Evolutionary conservation across 306 rosid genomes (phyloP).

Genomic region (Chamaecrista fasciculata): DNA sequence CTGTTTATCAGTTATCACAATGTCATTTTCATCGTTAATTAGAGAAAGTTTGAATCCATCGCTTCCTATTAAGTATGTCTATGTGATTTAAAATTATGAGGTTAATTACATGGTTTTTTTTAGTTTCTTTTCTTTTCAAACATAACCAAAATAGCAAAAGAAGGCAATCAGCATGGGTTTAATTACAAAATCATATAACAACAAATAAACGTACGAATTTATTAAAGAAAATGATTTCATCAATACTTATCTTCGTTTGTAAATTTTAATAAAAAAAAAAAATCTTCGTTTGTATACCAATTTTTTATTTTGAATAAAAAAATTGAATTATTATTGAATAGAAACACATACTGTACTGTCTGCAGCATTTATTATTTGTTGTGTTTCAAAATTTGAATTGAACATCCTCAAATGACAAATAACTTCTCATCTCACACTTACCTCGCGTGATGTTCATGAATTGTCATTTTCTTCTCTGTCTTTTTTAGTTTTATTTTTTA

Average conservation of each 20-base stretch:
- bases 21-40: neutral
- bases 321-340: neutral
- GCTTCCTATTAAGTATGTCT: too few relatives aligned
- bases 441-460: conserved; percentile 47
- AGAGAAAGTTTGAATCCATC: neutral
- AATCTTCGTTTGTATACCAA: neutral
- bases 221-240: neutral
- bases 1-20: neutral
- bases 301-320: too few relatives aligned
- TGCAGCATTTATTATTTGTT: conserved; percentile 27
- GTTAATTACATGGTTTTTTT: neutral
- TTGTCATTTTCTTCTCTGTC: conserved; percentile 21
- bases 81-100: too few relatives aligned
- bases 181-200: too few relatives aligned
- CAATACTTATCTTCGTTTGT: neutral
- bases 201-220: neutral
- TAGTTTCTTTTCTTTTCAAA: too few relatives aligned
- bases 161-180: neutral
- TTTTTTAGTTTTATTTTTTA: too few relatives aligned
- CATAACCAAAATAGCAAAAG: too few relatives aligned
- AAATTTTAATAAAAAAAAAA: too few relatives aligned
- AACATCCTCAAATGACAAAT: neutral
- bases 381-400: neutral
- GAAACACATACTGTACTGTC: conserved; percentile 28
- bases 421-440: neutral